Percentiles rank a stretch among this genome's conserved stretches.
phyloP scores from a whole-genome alignment of 2,329 filamentous ascomycete species.

The Scolecobasidium constrictum region DNA sequence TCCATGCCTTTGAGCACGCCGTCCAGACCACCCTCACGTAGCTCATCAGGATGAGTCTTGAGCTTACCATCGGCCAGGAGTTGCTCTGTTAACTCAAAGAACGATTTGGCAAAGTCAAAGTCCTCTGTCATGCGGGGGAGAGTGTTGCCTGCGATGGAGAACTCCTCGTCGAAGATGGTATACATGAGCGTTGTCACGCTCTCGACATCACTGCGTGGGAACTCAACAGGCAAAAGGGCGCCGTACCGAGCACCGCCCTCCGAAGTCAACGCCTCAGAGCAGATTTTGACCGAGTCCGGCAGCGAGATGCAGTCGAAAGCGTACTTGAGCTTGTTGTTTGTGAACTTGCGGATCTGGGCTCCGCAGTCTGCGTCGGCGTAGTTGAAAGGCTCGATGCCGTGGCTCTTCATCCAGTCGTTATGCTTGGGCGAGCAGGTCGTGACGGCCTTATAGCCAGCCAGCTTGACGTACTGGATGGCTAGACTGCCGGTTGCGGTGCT shows the following conservation, averaged over 20 bases:
- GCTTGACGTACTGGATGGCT: constrained; percentile 39
- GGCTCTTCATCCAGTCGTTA: constrained; percentile 17
- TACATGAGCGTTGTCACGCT: constrained; percentile 31
- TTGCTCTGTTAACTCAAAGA: constrained; percentile 26
- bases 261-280: constrained; percentile 28
- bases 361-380: constrained; percentile 28
- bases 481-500: constrained; percentile 40
- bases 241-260: constrained; percentile 26
- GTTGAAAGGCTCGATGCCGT: constrained; percentile 22
- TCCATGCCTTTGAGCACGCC: constrained; percentile 35
- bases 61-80: constrained; percentile 32
- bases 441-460: constrained; percentile 31
- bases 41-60: constrained; percentile 30
- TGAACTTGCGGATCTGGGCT: constrained; percentile 35
- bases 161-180: constrained; percentile 30
- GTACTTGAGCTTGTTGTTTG: constrained; percentile 31
- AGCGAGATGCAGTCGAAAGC: constrained; percentile 41
- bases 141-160: constrained; percentile 19
- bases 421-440: constrained; percentile 26
- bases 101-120: constrained; percentile 32
- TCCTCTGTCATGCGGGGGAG: constrained; percentile 27
- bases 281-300: constrained; percentile 25
- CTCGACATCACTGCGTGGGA: constrained; percentile 29
- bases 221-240: constrained; percentile 27
- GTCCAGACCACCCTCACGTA: constrained; percentile 31